Percentiles rank a stretch among this genome's conserved stretches.
Evolutionary conservation across 345 rosid species (phyloP).

Genomic region (Cochlearia excelsa): DNA sequence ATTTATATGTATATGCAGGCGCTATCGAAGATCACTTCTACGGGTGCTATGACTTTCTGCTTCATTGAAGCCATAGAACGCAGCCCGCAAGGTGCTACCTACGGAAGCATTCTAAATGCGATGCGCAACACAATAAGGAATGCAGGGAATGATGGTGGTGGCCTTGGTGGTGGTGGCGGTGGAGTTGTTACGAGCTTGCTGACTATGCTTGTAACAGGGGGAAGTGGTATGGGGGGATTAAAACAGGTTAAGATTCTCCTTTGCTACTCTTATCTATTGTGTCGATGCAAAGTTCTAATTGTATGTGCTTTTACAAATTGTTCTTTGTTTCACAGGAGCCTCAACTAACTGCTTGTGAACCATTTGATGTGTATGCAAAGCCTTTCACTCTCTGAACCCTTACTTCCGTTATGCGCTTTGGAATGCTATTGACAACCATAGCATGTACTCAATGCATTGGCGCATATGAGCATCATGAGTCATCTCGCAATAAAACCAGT

Average conservation of each 20-base stretch:
- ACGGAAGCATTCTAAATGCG: constrained; percentile 66
- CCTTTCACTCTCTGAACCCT: no score
- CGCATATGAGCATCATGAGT: no score
- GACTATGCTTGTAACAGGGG: constrained; percentile 71
- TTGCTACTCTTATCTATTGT: not conserved
- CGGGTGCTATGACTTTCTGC: constrained; percentile 89
- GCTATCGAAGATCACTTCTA: constrained; percentile 70
- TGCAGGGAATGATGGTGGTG: constrained; percentile 40
- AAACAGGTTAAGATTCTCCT: constrained; percentile 52
- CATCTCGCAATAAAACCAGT: no score
- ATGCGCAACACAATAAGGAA: constrained; percentile 68
- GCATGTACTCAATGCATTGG: no score
- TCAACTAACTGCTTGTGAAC: constrained; percentile 67
- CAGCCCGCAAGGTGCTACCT: constrained; percentile 58
- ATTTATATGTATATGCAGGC: constrained; percentile 44
- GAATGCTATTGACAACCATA: no score
- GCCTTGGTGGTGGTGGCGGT: constrained; percentile 30
- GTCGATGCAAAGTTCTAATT: constrained; percentile 9
- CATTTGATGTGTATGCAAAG: constrained; percentile 59
- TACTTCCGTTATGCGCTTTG: no score
- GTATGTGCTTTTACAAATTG: not conserved
- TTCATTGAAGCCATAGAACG: constrained; percentile 81
- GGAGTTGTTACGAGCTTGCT: constrained; percentile 66
- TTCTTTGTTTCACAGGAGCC: constrained; percentile 57
- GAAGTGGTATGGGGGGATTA: constrained; percentile 52